Evolutionary conservation across 352 stramenopile genomes (phyloP).

Genomic region (Phytophthora syringae): DNA sequence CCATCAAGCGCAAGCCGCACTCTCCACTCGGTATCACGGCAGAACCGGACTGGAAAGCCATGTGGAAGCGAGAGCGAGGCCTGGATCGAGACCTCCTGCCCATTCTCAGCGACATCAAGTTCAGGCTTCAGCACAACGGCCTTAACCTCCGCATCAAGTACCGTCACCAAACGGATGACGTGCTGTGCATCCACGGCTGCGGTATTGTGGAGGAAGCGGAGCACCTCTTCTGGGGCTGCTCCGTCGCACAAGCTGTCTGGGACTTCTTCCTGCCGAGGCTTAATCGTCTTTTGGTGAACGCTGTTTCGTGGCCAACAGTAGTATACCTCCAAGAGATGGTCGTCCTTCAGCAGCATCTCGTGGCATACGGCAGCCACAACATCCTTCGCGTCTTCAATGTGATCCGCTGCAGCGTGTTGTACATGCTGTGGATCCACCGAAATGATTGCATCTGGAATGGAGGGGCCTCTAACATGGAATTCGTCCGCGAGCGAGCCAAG

Average conservation of each 20-base stretch:
- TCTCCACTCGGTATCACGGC: neutral
- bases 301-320: neutral
- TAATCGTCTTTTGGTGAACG: neutral
- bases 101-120: slow-evolving; percentile 21
- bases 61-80: slow-evolving; percentile 3
- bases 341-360: neutral
- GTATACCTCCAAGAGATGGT: slow-evolving; percentile 7
- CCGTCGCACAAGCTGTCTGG: neutral
- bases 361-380: slow-evolving; percentile 3
- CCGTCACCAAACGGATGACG: slow-evolving; percentile 2
- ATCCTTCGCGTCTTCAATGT: slow-evolving; percentile 29
- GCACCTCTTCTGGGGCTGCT: slow-evolving; percentile 21
- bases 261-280: neutral
- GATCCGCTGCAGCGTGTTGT: slow-evolving; percentile 15
- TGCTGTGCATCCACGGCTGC: slow-evolving; percentile 21
- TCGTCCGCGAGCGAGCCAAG: neutral
- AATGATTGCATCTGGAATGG: slow-evolving; percentile 14
- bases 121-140: slow-evolving; percentile 24
- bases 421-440: slow-evolving; percentile 20
- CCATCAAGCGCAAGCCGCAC: neutral
- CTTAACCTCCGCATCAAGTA: slow-evolving; percentile 18
- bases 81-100: slow-evolving; percentile 16
- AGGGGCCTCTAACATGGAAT: neutral
- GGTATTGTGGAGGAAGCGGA: neutral
- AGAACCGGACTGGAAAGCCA: slow-evolving; percentile 3